Base-by-base conservation (phyloP, 225 moss, liverwort and hornwort genomes). In the Antitrichia curtipendula region DNA sequence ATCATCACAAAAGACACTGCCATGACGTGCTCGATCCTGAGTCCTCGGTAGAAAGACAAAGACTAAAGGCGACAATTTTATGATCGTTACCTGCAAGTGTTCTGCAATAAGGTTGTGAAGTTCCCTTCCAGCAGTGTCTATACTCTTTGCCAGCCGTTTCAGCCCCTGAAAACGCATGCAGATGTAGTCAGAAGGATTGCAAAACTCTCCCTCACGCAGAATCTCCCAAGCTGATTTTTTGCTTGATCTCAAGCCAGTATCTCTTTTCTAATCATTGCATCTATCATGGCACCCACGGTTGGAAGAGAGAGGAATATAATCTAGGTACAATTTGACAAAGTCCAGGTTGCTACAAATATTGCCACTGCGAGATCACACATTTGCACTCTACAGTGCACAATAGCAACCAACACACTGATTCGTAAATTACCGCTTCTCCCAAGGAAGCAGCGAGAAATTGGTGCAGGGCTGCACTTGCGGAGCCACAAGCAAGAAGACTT, bases 371-470 rank as follows among this genome's bases (percentile, higher is more conserved):
- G 79, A 76, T 50, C 58, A 31, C 59, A 83, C 21, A 66, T 75
- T 77, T 63, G 56, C 86, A 92, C 38, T 87, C 66, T 78, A 60
- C 53, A 41, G 12, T 85, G 65, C 10, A 76, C 72, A 62, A 90
- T 47, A 82, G 74, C 65, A 85, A 82, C 52, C 61, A 85, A 62
- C 71, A 87, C 29, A 89, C 10, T 74, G 50, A 75, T 57, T 63
- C 89, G 76, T 14, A 80, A 79, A 80, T 90, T 91, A 98, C 97
- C 93, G 90, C 94, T 93, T 99, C 99, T 54, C 96, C 99, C 89
- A 99, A 77, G 58, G 95, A 95, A n/a, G 95, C 92, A 88, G 94
- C 95, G 77, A 99, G 97, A 91, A 97, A 99, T 88, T 99, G 99
- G 87, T 95, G 96, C 78, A 99, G 92, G 58, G 95, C 99, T 79